phyloP scores from a whole-genome alignment of 768 basidiomycete species.

The Rhizopogon rudus region DNA sequence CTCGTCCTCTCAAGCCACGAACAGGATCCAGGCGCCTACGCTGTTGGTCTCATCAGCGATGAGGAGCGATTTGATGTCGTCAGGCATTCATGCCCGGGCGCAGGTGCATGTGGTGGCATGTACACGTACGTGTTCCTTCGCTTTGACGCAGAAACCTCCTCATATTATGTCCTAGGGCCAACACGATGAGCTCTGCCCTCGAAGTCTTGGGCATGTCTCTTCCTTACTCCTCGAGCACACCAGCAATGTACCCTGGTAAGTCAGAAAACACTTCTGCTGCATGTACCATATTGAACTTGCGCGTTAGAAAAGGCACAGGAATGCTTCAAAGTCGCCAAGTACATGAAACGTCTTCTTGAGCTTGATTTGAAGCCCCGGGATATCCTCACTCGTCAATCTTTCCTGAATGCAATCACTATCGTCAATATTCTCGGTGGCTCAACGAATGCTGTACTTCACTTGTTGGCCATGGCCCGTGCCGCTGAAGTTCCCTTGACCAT shows the following conservation, averaged over 20 bases:
- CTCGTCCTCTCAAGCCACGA: background rate
- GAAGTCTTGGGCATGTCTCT: conserved; percentile 85
- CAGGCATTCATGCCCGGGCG: conserved; percentile 78
- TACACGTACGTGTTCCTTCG: conserved; percentile 50
- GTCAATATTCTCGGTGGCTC: conserved; percentile 81
- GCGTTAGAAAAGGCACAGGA: conserved; percentile 73
- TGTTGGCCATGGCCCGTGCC: conserved; percentile 81
- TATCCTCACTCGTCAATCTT: conserved; percentile 63
- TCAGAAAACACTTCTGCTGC: background rate
- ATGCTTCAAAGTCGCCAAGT: conserved; percentile 72
- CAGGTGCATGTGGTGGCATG: conserved; percentile 87
- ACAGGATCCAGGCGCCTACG: conserved; percentile 58
- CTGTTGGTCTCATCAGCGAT: conserved; percentile 72
- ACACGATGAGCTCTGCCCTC: conserved; percentile 83
- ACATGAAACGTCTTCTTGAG: conserved; percentile 69
- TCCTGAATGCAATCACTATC: conserved; percentile 81
- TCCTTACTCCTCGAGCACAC: conserved; percentile 72
- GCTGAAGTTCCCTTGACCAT: conserved; percentile 70
- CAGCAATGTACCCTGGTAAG: conserved; percentile 66
- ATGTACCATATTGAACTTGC: background rate
- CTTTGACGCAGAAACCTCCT: background rate
- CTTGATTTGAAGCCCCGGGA: conserved; percentile 81
- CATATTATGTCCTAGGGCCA: conserved; percentile 43
- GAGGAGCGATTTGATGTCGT: conserved; percentile 83
- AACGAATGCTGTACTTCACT: conserved; percentile 83